phyloP scores from a whole-genome alignment of 2,329 filamentous ascomycete species.

The Bisporella sp. region DNA sequence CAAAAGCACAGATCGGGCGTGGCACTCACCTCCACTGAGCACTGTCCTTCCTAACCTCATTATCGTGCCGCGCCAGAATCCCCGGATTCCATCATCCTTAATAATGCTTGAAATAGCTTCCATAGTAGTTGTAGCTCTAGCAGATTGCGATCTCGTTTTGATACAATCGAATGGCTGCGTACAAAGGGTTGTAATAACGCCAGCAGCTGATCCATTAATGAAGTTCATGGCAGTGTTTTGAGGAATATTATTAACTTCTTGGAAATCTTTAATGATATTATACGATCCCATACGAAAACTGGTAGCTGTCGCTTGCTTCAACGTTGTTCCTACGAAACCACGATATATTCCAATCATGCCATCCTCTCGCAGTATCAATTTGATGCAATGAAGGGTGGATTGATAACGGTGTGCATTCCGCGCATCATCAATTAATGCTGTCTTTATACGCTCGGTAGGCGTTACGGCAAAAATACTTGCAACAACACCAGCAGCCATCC shows the following conservation, averaged over 20 bases:
- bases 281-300: constrained; percentile 29
- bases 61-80: constrained; percentile 61
- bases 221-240: constrained; percentile 48
- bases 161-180: constrained; percentile 58
- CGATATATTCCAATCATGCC: constrained; percentile 37
- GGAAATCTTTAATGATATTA: constrained; percentile 39
- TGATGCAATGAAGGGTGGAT: constrained; percentile 27
- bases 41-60: constrained; percentile 60
- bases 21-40: constrained; percentile 48
- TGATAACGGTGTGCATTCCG: constrained; percentile 19
- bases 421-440: constrained; percentile 40
- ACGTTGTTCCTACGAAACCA: constrained; percentile 36
- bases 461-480: constrained; percentile 60
- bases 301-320: constrained; percentile 42
- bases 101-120: constrained; percentile 50
- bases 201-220: constrained; percentile 50
- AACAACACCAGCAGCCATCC: constrained; percentile 56
- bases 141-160: constrained; percentile 57
- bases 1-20: background rate
- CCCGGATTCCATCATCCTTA: constrained; percentile 48
- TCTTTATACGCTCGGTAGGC: constrained; percentile 62
- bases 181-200: constrained; percentile 46
- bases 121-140: constrained; percentile 46
- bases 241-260: constrained; percentile 28
- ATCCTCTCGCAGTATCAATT: constrained; percentile 31